These are phyloP conservation scores for Ustilago curta DNA, from an alignment of 1,284 basidiomycete genomes.

Conservation along the genomic window DNA sequence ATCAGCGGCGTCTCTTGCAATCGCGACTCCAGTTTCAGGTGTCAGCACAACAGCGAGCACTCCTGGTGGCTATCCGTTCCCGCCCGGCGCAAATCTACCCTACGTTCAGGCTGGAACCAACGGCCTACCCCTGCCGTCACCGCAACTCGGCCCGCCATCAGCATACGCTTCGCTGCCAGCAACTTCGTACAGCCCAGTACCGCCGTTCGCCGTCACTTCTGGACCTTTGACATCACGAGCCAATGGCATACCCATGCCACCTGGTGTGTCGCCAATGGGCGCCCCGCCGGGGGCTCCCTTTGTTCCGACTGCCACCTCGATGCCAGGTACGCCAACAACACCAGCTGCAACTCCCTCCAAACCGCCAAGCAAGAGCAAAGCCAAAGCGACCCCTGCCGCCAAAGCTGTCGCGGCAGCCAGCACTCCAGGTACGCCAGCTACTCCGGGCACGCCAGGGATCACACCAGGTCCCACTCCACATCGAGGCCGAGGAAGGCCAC, in stretches of 20 bases:
- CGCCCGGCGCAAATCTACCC: conserved; percentile 10
- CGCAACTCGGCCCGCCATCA: conserved; percentile 10
- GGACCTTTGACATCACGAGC: conserved; percentile 2
- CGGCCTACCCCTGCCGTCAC: conserved; percentile 21
- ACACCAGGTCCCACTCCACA: conserved; percentile 41
- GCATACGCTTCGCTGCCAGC: conserved; percentile 26
- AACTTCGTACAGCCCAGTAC: conserved; percentile 14
- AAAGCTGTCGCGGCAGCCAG: conserved; percentile 10
- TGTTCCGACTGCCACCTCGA: conserved; percentile 12
- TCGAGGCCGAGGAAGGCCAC: conserved; percentile 48
- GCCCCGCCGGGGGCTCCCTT: conserved; percentile 15
- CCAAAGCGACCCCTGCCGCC: conserved; percentile 12
- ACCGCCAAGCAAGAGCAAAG: conserved; percentile 31
- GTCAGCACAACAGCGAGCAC: conserved; percentile 30
- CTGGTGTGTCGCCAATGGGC: conserved; percentile 6
- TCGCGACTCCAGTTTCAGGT: conserved; percentile 17
- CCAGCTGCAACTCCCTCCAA: conserved; percentile 28
- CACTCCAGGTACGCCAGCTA: conserved; percentile 14
- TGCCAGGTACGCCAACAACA: conserved; percentile 29
- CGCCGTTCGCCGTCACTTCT: conserved; percentile 11
- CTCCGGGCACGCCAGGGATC: conserved; percentile 31
- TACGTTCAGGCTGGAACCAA: conserved; percentile 23
- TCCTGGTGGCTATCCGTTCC: conserved; percentile 32
- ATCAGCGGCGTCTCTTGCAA: conserved; percentile 11
- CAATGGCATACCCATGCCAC: conserved; percentile 25